These are phyloP conservation scores for Peterozyma xylosa DNA, from an alignment of 805 yeast species.

Conservation along the genomic window DNA sequence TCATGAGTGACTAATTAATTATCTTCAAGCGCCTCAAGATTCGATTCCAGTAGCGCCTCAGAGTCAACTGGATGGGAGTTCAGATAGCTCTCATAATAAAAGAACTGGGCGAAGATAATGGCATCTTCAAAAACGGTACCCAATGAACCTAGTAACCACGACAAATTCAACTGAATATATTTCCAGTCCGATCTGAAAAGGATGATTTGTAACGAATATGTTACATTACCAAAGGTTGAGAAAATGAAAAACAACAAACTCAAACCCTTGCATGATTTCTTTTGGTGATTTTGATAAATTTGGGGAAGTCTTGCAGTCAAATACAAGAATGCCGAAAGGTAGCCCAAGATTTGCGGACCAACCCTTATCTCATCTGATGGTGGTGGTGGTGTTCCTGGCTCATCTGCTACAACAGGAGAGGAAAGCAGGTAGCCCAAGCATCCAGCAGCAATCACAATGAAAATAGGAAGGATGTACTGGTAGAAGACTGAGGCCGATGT, in stretches of 20 bases:
- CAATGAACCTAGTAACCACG: constrained; percentile 74
- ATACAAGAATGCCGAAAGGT: constrained; percentile 59
- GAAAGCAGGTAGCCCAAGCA: constrained; percentile 49
- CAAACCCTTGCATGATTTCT: constrained; percentile 80
- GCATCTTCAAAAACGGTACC: constrained; percentile 72
- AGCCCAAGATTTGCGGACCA: constrained; percentile 66
- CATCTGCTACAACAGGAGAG: constrained; percentile 14
- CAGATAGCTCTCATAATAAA: constrained; percentile 37
- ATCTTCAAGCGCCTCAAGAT: constrained; percentile 1
- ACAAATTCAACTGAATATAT: constrained; percentile 54
- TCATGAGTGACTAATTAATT: not conserved
- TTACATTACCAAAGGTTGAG: constrained; percentile 66
- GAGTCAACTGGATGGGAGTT: constrained; percentile 11
- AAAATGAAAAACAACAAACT: constrained; percentile 73
- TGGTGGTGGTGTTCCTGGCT: constrained; percentile 14
- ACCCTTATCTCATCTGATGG: constrained; percentile 21
- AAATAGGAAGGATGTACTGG: constrained; percentile 49
- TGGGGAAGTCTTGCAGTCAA: constrained; percentile 77
- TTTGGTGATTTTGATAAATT: constrained; percentile 66
- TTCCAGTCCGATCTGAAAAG: constrained; percentile 54
- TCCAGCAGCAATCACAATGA: constrained; percentile 60
- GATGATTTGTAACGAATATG: constrained; percentile 69
- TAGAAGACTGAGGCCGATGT: constrained; percentile 36
- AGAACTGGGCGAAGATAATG: constrained; percentile 61
- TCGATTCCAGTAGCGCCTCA: constrained; percentile 2